phyloP scores from a whole-genome alignment of 1,139 yeast genomes.

The Diutina neorugosa region DNA sequence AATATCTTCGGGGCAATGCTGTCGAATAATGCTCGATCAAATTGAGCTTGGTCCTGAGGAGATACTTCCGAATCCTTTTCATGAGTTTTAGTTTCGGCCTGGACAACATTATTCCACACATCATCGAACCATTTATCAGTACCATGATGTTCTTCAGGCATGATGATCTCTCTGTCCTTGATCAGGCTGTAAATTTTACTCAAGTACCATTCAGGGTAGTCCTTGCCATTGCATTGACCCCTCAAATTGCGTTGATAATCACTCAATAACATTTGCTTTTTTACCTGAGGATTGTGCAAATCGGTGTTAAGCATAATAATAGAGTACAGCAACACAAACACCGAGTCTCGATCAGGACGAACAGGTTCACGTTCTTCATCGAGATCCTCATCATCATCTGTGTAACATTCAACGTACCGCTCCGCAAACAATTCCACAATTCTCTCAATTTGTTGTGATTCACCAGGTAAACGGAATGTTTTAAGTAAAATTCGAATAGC shows the following conservation, averaged over 20 bases:
- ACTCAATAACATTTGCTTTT: constrained; percentile 78
- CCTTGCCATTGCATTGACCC: constrained; percentile 65
- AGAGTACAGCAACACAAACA: constrained; percentile 79
- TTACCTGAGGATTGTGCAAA: constrained; percentile 78
- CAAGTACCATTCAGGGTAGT: constrained; percentile 80
- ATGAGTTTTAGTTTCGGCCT: constrained; percentile 6
- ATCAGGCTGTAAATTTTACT: constrained; percentile 73
- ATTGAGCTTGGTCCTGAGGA: constrained; percentile 21
- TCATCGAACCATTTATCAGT: constrained; percentile 85
- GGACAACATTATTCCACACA: constrained; percentile 75
- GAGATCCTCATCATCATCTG: constrained; percentile 9
- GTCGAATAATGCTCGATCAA: constrained; percentile 62
- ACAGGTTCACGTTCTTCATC: constrained; percentile 23
- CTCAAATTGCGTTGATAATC: constrained; percentile 71
- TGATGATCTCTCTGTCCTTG: constrained; percentile 76
- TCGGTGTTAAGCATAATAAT: constrained; percentile 91
- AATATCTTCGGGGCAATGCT: constrained; percentile 50
- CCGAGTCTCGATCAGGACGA: constrained; percentile 61
- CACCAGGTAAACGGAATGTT: constrained; percentile 90
- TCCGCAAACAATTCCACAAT: constrained; percentile 80
- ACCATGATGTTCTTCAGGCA: constrained; percentile 96
- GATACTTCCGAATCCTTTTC: constrained; percentile 10
- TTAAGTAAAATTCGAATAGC: constrained; percentile 76
- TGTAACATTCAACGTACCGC: constrained; percentile 47
- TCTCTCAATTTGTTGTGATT: constrained; percentile 90